Base-by-base conservation (phyloP, 495 filamentous ascomycete genomes). In the Neurospora sp. region DNA sequence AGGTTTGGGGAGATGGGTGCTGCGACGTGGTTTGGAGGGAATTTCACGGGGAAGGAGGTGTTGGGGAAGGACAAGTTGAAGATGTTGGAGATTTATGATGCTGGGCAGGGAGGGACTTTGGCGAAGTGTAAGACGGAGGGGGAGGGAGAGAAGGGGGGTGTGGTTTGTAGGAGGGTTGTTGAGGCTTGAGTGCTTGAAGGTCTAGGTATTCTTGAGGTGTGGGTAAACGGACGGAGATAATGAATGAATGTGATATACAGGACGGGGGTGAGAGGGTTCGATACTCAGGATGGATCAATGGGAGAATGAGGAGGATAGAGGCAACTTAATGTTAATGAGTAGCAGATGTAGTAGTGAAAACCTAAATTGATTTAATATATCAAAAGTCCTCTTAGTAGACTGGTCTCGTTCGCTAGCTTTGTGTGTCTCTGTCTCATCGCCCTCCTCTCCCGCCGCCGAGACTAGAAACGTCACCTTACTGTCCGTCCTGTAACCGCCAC, bases 61-160 rank as follows among this genome's bases (percentile, higher is more conserved):
- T n/a, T 21, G 42, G 66, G 19, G 69, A 70, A 71, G 39, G 71
- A 62, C 15, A 69, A 42, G n/a, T 59, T 73, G 28, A 70, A 71
- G 74, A 43, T 81, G 71, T 13, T 42, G 40, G 74, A 81, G 74
- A 74, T 79, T 21, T 38, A 72, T 43, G 39, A 76, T 31, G 19
- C 28, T 36, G 71, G 62, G 38, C 79, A 81, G 76, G 79, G 79
- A 1, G 79, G 79, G 3, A 69, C 70, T 73, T 69, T 81, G 73
- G 79, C 78, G 2, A 54, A 71, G n/a, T 79, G 78, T 48, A 43
- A 71, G 73, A 59, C 75, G 7, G 74, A 69, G 4, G 66, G 24
- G 42, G 71, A 37, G 34, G 74, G 75, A 1, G 39, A 70, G 21
- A 66, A 71, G 45, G 71, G 73, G 6, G 31, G 6, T 0, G 71